phyloP scores from a whole-genome alignment of 2,329 filamentous ascomycete genomes.

The Dothideomycetes sp. region DNA sequence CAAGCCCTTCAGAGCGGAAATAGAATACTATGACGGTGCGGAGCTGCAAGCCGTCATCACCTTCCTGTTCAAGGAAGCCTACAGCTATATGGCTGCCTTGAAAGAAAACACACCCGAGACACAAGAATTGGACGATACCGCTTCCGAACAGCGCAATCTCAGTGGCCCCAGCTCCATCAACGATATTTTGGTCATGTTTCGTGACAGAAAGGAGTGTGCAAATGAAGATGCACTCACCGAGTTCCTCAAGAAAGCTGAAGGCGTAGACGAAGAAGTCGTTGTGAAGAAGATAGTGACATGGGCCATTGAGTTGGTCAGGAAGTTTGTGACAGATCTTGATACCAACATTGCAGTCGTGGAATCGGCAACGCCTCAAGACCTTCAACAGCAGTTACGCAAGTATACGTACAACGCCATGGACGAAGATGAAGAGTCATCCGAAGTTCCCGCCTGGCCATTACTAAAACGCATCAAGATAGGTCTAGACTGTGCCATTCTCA shows the following conservation, averaged over 20 bases:
- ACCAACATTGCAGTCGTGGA: constrained; percentile 8
- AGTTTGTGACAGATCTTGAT: not conserved
- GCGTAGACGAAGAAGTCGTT: constrained; percentile 30
- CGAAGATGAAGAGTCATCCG: constrained; percentile 4
- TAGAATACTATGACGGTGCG: constrained; percentile 15
- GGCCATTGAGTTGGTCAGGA: not conserved
- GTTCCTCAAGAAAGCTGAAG: not conserved
- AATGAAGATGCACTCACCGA: constrained; percentile 1
- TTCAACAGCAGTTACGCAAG: constrained; percentile 12
- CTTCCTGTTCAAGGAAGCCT: not conserved
- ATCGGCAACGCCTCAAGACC: constrained; percentile 13
- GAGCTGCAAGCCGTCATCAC: constrained; percentile 6
- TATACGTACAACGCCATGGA: constrained; percentile 13
- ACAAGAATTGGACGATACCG: constrained; percentile 1
- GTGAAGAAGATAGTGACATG: not conserved
- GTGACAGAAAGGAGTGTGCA: constrained; percentile 13
- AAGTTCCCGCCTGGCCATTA: constrained; percentile 17
- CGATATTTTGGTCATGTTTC: constrained; percentile 15
- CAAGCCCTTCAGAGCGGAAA: constrained; percentile 16
- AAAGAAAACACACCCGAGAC: constrained; percentile 3
- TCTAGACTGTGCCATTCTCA: constrained; percentile 16
- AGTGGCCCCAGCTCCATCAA: constrained; percentile 1
- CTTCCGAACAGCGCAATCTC: not conserved
- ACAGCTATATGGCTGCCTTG: not conserved
- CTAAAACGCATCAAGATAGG: constrained; percentile 17